Base-by-base conservation (phyloP, 2,329 filamentous ascomycete species). In the Seiridium cupressi region DNA sequence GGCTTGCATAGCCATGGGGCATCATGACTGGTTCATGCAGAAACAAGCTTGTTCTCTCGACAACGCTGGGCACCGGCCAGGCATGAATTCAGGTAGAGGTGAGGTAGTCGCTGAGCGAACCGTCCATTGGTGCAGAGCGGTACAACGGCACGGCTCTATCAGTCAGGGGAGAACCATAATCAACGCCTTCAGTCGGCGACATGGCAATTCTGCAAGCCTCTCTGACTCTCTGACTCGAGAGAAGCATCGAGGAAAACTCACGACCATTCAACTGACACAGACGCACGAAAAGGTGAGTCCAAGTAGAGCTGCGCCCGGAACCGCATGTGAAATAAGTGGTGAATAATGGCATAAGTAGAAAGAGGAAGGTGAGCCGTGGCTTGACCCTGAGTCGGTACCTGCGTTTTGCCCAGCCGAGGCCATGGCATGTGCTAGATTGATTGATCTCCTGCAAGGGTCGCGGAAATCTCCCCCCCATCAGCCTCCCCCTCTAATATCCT, bases 21-120 rank as follows among this genome's bases (percentile, higher is more conserved):
- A 49, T 31, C 35, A 54, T 55, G 53, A 55, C 9, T 55, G 53
- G 53, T 55, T 32, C 53, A 44, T 44, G 49, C 18, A 32, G 34
- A 57, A 57, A 57, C 44, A 47, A 57, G 54, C 54, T 57, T 32
- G 54, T 57, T 57, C 54, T 57, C 42, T 42, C 47, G 54, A 34
- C 26, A 46, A 47, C 31, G 31, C 54, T 10, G n/a, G n/a, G 18
- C 42, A 40, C 46, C 35, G 44, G 5, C 32, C 34, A 18, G 54
- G 54, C 54, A 47, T 47, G 42, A 47, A 57, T 46, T 13, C 26
- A 48, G 42, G 44, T 47, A 55, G 53, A 53, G 32, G 18, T 26
- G 53, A 53, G 32, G 18, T 26, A 26, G 18, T 13, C 42, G 42
- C 32, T 57, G 31, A 46, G 54, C 40, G 40, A 26, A 57, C 32